Conservation (phyloP, 164 flowering plant genomes). For the Magnolia kwangsiensis region DNA sequence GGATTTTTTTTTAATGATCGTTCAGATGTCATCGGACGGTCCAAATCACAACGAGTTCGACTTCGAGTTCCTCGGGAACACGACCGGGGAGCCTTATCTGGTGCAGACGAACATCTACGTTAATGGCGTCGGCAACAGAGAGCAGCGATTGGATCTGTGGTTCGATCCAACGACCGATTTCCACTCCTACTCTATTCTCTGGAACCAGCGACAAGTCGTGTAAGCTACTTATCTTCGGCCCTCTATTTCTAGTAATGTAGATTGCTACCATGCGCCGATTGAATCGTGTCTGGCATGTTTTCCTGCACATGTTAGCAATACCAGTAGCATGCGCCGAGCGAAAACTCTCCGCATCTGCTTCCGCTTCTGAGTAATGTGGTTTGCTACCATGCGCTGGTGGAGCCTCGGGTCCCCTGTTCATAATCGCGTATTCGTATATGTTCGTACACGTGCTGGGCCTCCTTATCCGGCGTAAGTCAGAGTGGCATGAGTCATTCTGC, state of each 20-base stretch:
- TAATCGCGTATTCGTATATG: too few species aligned
- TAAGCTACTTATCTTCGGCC: slow-evolving; percentile 17
- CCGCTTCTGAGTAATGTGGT: too few species aligned
- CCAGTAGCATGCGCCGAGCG: too few species aligned
- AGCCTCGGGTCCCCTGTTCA: too few species aligned
- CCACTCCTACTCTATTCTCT: slow-evolving; percentile 73
- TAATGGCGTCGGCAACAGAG: slow-evolving; percentile 94
- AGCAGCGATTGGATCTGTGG: slow-evolving; percentile 80
- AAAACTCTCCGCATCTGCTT: too few species aligned
- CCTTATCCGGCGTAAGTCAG: too few species aligned
- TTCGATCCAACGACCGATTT: slow-evolving; percentile 85
- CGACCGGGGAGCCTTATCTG: slow-evolving; percentile 79
- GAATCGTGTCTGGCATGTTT: too few species aligned
- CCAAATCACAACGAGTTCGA: slow-evolving; percentile 86
- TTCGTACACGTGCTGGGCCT: too few species aligned
- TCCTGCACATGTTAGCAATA: too few species aligned
- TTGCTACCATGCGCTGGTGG: too few species aligned
- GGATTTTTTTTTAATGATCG: too few species aligned
- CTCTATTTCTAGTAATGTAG: background rate
- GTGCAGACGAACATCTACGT: slow-evolving; percentile 87
- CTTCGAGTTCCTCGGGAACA: slow-evolving; percentile 93
- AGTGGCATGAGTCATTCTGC: too few species aligned
- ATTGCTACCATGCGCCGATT: background rate
- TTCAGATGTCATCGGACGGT: slow-evolving; percentile 96
- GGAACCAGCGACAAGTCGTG: slow-evolving; percentile 86